phyloP scores from a whole-genome alignment of 2,329 filamentous ascomycete species.

The Trichothecium roseum region DNA sequence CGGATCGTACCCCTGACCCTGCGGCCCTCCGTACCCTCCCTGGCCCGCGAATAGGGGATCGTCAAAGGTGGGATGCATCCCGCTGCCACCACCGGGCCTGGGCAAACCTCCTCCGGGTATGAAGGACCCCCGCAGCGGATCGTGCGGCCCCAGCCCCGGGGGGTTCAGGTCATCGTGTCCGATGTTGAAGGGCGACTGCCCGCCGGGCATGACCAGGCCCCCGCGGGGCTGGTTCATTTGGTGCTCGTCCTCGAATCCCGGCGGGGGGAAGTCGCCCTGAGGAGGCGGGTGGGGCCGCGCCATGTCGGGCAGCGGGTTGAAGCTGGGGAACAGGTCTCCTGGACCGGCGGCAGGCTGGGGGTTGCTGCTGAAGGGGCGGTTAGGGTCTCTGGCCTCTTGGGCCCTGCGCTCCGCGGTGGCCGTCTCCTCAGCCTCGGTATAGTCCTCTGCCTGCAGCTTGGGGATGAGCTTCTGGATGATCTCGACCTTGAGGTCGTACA shows the following conservation, averaged over 20 bases:
- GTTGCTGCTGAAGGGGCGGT: conserved; percentile 22
- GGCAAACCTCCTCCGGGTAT: conserved; percentile 50
- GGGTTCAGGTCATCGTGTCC: conserved; percentile 86
- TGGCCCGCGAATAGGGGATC: conserved; percentile 70
- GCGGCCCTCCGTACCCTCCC: conserved; percentile 29
- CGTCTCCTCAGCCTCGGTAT: conserved; percentile 36
- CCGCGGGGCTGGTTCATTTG: conserved; percentile 58
- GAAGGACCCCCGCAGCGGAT: conserved; percentile 63
- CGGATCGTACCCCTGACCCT: conserved; percentile 37
- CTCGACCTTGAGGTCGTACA: conserved; percentile 61
- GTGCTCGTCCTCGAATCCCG: conserved; percentile 87
- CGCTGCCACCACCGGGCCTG: conserved; percentile 53
- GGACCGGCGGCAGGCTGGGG: conserved; percentile 56
- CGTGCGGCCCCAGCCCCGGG: conserved; percentile 71
- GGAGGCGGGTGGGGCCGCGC: conserved; percentile 40
- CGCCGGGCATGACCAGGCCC: conserved; percentile 25
- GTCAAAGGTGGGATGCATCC: conserved; percentile 95
- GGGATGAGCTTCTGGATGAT: conserved; percentile 81
- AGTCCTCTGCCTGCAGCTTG: conserved; percentile 65
- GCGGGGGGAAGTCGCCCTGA: conserved; percentile 66
- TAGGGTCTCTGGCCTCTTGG: conserved; percentile 25
- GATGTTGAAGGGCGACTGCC: conserved; percentile 52
- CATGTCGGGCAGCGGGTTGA: conserved; percentile 40
- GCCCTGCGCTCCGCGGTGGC: conserved; percentile 28
- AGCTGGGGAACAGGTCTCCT: conserved; percentile 45